These are phyloP conservation scores for Calonectria multiphialidica DNA, from an alignment of 2,329 filamentous ascomycete species.

Conservation along the genomic window DNA sequence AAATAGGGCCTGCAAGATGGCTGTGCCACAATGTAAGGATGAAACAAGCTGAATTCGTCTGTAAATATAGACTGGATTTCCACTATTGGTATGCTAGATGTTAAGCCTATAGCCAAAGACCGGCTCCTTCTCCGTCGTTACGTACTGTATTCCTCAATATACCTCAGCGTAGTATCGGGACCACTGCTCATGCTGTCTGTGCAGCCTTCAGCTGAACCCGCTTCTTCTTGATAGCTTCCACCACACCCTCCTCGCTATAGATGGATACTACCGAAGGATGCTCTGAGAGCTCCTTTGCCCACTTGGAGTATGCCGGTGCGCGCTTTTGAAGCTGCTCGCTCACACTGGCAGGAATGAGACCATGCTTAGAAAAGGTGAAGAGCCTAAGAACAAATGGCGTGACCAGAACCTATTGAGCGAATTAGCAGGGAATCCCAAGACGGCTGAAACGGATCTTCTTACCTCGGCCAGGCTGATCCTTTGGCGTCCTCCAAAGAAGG, in stretches of 20 bases:
- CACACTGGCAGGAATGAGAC: constrained; percentile 63
- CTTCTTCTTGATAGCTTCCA: constrained; percentile 33
- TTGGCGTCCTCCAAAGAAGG: constrained; percentile 74
- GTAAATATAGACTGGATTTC: not conserved
- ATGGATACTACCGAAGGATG: constrained; percentile 76
- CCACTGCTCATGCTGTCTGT: not conserved
- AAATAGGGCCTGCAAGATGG: not conserved
- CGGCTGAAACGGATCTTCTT: constrained; percentile 31
- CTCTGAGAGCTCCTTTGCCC: constrained; percentile 70
- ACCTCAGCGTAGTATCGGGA: not conserved
- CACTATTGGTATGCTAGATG: not conserved
- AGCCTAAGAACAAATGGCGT: constrained; percentile 76
- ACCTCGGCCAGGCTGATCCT: constrained; percentile 82
- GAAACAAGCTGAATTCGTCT: not conserved
- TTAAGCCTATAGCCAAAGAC: not conserved
- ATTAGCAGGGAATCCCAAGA: not conserved
- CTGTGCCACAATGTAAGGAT: not conserved
- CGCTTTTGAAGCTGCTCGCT: constrained; percentile 60
- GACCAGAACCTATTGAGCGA: constrained; percentile 63
- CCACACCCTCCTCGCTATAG: constrained; percentile 62
- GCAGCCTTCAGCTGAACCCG: constrained; percentile 31
- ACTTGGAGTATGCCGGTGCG: constrained; percentile 76
- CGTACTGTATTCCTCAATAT: not conserved
- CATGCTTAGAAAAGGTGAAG: constrained; percentile 64
- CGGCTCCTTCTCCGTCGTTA: not conserved